A percentile compares a stretch with the other conserved stretches of the same genome.
These are phyloP conservation scores for Lentinus tigrinus DNA, from an alignment of 768 basidiomycete genomes.

Conservation along the genomic window DNA sequence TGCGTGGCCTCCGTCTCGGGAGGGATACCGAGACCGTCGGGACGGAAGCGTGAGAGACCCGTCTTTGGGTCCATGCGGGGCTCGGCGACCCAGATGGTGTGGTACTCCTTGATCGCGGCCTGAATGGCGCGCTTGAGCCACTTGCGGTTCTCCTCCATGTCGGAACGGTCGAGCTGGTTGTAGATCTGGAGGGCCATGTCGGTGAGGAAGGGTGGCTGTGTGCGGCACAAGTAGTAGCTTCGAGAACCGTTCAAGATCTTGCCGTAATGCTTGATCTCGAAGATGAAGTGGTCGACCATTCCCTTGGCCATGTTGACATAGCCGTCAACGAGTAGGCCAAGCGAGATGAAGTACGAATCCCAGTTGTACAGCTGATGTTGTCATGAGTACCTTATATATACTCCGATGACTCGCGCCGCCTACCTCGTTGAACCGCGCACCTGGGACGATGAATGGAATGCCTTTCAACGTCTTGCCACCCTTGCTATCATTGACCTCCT, in stretches of 20 bases:
- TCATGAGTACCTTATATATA: not conserved
- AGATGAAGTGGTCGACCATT: conserved; percentile 99
- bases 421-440: conserved; percentile 92
- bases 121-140: conserved; percentile 97
- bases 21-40: conserved; percentile 92
- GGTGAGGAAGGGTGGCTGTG: conserved; percentile 97
- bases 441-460: conserved; percentile 96
- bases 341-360: conserved; percentile 93
- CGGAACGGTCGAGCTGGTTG: conserved; percentile 88
- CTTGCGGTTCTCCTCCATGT: conserved; percentile 72
- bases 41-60: conserved; percentile 91
- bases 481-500: conserved; percentile 76
- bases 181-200: conserved; percentile 99
- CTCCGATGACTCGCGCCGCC: no score
- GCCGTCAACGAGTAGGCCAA: conserved; percentile 93
- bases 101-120: conserved; percentile 98
- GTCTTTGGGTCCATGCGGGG: conserved; percentile 94
- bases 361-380: conserved; percentile 78
- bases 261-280: conserved; percentile 97
- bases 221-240: conserved; percentile 91
- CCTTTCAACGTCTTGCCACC: conserved; percentile 85
- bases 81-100: conserved; percentile 93
- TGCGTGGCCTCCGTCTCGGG: conserved; percentile 99
- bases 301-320: conserved; percentile 93
- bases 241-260: conserved; percentile 97